Conservation (phyloP, 139 green algal species). For the Raphidocelis subcapitata region DNA sequence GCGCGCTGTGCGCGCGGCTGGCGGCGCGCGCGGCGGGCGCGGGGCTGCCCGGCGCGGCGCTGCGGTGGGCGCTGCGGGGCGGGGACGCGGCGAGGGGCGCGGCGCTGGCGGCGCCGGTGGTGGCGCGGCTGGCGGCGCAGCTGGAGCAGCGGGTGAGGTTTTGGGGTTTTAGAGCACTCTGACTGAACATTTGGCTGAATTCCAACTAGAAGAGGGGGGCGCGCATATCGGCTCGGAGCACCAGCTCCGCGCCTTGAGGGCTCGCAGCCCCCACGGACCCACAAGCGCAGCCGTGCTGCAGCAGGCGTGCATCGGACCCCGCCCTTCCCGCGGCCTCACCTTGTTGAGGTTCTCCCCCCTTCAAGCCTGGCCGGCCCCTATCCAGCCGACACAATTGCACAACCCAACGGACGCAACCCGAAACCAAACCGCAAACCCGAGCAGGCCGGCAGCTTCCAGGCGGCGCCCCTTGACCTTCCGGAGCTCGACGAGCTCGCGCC, state of each 20-base stretch:
- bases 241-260: background rate
- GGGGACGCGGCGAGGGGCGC: constrained; percentile 34
- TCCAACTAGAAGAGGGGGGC: background rate
- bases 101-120: constrained; percentile 32
- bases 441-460: constrained; percentile 14
- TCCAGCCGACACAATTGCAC: background rate
- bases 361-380: background rate
- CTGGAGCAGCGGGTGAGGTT: constrained; percentile 23
- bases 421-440: no score
- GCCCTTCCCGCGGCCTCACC: no score
- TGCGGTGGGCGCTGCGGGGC: constrained; percentile 35
- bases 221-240: background rate
- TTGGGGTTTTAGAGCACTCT: no score
- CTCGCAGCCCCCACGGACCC: no score
- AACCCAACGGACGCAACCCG: no score
- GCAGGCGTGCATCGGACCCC: background rate
- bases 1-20: constrained; percentile 31
- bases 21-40: constrained; percentile 32
- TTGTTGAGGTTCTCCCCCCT: no score
- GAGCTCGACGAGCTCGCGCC: constrained; percentile 32
- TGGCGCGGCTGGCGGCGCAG: constrained; percentile 10
- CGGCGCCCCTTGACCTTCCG: constrained; percentile 27
- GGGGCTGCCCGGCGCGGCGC: constrained; percentile 30
- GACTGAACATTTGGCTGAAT: no score
- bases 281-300: no score